A percentile compares a stretch with the other conserved stretches of the same genome.
Evolutionary conservation across 768 basidiomycete species (phyloP).

Genomic region (Psilocybe cyanescens): DNA sequence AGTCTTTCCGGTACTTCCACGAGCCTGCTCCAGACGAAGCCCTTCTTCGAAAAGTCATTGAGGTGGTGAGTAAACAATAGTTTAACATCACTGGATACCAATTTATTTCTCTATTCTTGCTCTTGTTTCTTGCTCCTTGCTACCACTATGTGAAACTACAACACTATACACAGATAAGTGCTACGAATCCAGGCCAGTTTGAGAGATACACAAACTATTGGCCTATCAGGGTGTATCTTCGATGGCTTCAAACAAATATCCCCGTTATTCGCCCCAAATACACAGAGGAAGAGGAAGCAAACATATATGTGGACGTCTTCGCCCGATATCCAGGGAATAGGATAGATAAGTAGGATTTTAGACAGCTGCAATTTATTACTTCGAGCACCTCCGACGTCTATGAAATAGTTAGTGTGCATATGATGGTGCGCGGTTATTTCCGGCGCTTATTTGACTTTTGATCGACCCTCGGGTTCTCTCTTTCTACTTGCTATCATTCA

Average conservation of each 20-base stretch:
- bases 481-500: no score
- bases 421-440: no score
- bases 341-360: no score
- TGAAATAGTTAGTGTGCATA: no score
- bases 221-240: conserved; percentile 28
- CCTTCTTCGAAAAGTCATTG: conserved; percentile 5
- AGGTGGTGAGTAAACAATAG: conserved; percentile 1
- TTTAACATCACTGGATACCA: not conserved
- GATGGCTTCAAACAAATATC: not conserved
- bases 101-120: no score
- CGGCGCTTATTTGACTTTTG: no score
- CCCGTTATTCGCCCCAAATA: not conserved
- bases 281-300: not conserved
- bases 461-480: no score
- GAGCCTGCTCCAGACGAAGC: conserved; percentile 8
- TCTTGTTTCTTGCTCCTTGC: no score
- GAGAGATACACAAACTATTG: conserved; percentile 23
- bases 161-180: not conserved
- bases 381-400: no score
- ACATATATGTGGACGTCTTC: not conserved
- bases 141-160: no score
- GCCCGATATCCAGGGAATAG: no score
- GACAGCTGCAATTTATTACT: no score
- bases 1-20: not conserved
- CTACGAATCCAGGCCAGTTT: not conserved